Percentiles rank a stretch among this genome's conserved stretches.
These are phyloP conservation scores for Aquilaria agallochum DNA, from an alignment of 441 rosid species.

Conservation along the genomic window DNA sequence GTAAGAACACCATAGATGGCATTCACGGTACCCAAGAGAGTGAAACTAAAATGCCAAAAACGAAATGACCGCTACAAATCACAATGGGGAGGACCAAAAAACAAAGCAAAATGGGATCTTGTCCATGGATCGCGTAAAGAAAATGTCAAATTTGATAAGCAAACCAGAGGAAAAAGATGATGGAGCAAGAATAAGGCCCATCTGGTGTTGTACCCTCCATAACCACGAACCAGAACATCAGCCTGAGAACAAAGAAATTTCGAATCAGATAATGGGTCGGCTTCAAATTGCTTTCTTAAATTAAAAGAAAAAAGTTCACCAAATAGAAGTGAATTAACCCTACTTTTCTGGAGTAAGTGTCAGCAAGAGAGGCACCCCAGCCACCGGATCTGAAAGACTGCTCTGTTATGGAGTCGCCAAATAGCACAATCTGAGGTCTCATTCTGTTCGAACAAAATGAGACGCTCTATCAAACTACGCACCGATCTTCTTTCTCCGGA, in stretches of 20 bases:
- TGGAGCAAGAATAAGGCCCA: conserved; percentile 90
- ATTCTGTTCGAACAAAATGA: conserved; percentile 11
- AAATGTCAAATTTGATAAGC: background rate
- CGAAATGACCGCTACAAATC: background rate
- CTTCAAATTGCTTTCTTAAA: no score
- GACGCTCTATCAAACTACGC: background rate
- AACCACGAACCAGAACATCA: conserved; percentile 85
- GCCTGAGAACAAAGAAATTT: conserved; percentile 28
- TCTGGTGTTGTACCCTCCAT: conserved; percentile 90
- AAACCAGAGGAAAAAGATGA: conserved; percentile 73
- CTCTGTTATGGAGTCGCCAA: conserved; percentile 88
- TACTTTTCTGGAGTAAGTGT: conserved; percentile 84
- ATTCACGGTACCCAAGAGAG: background rate
- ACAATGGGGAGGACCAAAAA: no score
- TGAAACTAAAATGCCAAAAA: background rate
- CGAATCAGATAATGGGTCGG: background rate
- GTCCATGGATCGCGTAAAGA: no score
- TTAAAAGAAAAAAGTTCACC: background rate
- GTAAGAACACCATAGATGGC: background rate
- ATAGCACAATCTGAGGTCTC: conserved; percentile 78
- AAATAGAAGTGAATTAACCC: background rate
- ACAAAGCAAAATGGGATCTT: no score
- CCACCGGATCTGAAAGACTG: conserved; percentile 78
- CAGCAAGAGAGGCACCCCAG: conserved; percentile 85
- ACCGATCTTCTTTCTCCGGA: no score